Base-by-base conservation (phyloP, 371 early-diverging fungal species). In the Apophysomyces ossiformis region DNA sequence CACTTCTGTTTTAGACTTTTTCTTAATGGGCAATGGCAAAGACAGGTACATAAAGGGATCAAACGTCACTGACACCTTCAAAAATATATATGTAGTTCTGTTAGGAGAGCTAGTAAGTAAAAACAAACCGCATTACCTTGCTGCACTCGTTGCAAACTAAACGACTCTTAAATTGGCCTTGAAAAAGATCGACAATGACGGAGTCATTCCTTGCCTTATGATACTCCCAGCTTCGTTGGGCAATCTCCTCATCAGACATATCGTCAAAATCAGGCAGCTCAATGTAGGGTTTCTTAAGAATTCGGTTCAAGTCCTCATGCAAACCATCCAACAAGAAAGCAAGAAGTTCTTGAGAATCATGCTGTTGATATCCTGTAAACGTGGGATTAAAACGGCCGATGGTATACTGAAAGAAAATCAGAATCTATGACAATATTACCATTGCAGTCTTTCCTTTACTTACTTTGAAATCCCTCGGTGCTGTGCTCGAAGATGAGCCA, bases 131-230 rank as follows among this genome's bases (percentile, higher is more conserved):
- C 3, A 26, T 26, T 57, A 80, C 82, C 73, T 89, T 85, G 7
- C 71, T 58, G 64, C 93, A 93, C 12, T 75, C 85, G 18, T 79
- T 69, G 68, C 97, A 96, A 32, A 87, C 81, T 36, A 94, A 76
- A 1, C 88, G 87, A 37, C 89, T 88, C 69, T 90, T 92, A 70
- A 90, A 90, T 70, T 93, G 90, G 1, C 93, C 94, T 70, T 94
- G 93, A 69, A 95, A 95, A 9, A 92, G 71, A 69, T 93, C 92
- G 4, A 92, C 89, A 70, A 95, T 83, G 58, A 90, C 74, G 7
- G 91, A 90, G 65, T 88, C 86, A 66, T 90, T 90, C 54, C 90
- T 79, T 13, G 85, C 81, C 46, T 81, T 79, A 70, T 90, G 90
- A 60, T 85, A 76, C 38, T 82, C 60, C 90, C 90, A 92, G 54